Base-by-base conservation (phyloP, 805 yeast genomes). In the Clavispora phyllophila region DNA sequence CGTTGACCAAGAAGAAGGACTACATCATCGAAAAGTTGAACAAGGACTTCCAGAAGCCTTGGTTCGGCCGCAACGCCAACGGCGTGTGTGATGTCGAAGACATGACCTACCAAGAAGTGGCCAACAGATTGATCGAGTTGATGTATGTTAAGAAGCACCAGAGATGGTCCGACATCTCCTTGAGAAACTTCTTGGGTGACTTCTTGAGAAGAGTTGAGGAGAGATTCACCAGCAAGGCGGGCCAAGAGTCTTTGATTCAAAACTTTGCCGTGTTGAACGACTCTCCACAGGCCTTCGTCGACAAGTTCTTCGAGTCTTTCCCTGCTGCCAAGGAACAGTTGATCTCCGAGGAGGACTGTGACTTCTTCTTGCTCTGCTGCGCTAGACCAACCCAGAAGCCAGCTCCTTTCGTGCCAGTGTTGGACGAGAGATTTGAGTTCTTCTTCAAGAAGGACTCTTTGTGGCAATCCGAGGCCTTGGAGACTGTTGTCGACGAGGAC, bases 391-490 rank as follows among this genome's bases (percentile, higher is more conserved):
- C 69, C 47, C 97, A 91, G 72, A 93, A 93, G 72, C 99, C 99
- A 26, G 96, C 89, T 62, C 99, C 99, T 50, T 93, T 93, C 56
- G 90, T 93, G 56, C 99, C 99, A 40, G 85, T 87, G 17, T 76
- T 93, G 64, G 96, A 93, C 62, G 95, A 87, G 53, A 85, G 87
- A 73, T 88, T 93, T 58, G 97, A 93, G 68, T 82, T 84, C 61
- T 93, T 86, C 79, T 93, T 93, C 81, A 93, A 93, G 81, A 93
- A 93, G 74, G 99, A 93, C 68, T 91, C 98, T 24, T 76, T 93
- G 65, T 93, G 99, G 99, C 99, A 93, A 77, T 86, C 96, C 19
- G 98, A 93, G 75, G 91, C 87, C 63, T 78, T 93, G 62, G 97
- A 89, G 64, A 87, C 97, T 46, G 98, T 93, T 61, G 90, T 87